Evolutionary conservation across 2,329 filamentous ascomycete genomes (phyloP), one percentile per base, ranked within the genome.

Genomic region (Exophiala aquamarina): DNA sequence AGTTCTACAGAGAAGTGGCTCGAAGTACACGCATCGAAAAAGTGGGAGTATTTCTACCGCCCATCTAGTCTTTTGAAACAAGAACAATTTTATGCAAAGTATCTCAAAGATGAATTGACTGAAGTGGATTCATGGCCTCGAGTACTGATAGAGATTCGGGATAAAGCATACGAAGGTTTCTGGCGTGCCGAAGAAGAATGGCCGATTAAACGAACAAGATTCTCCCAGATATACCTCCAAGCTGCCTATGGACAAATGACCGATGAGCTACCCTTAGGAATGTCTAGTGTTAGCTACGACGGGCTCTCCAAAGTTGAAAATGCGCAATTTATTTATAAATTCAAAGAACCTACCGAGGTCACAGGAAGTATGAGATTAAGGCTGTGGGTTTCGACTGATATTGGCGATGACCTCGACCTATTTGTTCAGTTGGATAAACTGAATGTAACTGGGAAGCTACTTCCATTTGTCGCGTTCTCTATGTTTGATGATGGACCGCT

Each of bases 41-140:
- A 47, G 15, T 47, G 44, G 44, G 18, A 41, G 17, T 47, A 47
- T 18, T 47, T 28, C 23, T 42, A 47, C 23, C 18, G 31, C 4
- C 26, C 29, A 2, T 26, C 36, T 3, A 47, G 38, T n/a, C 15
- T 47, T 3, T 3, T n/a, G 3, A 28, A 32, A 1, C 44, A 47
- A 17, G 37, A 41, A 29, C 28, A 29, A 4, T 47, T 47, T 19
- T 47, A 36, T 21, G 18, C 26, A 4, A 41, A 36, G 14, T 47
- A 41, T 19, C 21, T 47, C n/a, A 41, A 47, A 31, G 15, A 37
- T 19, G 31, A 41, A 18, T 13, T 29, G 4, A 35, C 11, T n/a
- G 37, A 42, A 17, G 17, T 42, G 11, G 44, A 47, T 10, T 7
- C 17, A n/a, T 47, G 44, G 44, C 44, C 44, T 4, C 29, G 8